phyloP scores from a whole-genome alignment of 169 alveolate species.

The Babesia sp. region DNA sequence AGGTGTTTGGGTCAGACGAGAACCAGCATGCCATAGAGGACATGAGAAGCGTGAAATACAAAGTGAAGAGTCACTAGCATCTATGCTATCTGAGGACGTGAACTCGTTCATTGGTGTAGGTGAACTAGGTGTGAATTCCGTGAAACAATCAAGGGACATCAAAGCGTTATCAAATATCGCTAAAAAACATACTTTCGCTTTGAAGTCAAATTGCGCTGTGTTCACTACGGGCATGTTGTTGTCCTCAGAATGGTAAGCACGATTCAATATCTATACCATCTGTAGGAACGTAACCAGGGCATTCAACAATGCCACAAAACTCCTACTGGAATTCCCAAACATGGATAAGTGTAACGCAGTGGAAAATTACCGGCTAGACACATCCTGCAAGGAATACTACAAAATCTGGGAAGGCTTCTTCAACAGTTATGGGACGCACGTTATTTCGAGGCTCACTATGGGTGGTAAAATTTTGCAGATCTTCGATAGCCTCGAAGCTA shows the following conservation, averaged over 20 bases:
- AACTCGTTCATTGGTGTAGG: conserved; percentile 26
- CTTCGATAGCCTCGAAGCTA: not conserved
- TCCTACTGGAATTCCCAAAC: not conserved
- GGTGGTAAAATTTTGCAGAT: conserved; percentile 33
- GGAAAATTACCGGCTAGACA: conserved; percentile 8
- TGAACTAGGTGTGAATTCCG: not conserved
- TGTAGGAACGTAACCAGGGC: conserved; percentile 23
- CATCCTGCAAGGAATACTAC: not conserved
- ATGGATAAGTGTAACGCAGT: not conserved
- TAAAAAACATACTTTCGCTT: not conserved
- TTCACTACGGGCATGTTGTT: conserved; percentile 67
- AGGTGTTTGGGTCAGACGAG: conserved; percentile 62
- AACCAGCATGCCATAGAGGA: conserved; percentile 50
- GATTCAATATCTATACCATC: not conserved
- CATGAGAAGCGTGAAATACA: conserved; percentile 21
- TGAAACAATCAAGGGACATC: not conserved
- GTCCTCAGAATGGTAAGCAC: conserved; percentile 48
- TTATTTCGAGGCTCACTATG: conserved; percentile 25
- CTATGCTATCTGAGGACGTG: conserved; percentile 51
- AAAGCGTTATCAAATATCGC: not conserved
- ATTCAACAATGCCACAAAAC: conserved; percentile 1
- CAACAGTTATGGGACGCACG: conserved; percentile 45
- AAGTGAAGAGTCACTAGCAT: not conserved
- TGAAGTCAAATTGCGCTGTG: conserved; percentile 55
- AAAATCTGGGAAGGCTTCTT: conserved; percentile 17